phyloP scores from a whole-genome alignment of 371 early-diverging fungal genomes.

The Apophysomyces elegans region DNA sequence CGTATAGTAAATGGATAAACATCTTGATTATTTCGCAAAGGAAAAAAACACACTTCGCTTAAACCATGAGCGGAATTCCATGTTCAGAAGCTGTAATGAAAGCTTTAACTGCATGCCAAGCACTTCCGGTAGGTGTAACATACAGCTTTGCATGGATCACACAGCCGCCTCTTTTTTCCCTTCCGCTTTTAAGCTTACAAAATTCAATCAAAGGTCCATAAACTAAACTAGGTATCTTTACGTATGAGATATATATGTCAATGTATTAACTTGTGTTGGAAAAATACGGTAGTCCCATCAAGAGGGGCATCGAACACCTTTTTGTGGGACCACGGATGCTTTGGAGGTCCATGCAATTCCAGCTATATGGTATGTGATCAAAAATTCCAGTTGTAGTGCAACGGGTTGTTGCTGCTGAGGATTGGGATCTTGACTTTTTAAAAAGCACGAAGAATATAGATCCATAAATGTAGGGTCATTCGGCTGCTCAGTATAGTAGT shows the following conservation, averaged over 20 bases:
- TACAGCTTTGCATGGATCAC: background rate
- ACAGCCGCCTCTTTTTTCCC: background rate
- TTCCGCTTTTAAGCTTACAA: background rate
- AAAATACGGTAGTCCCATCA: background rate
- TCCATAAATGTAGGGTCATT: constrained; percentile 8
- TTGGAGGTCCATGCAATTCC: constrained; percentile 14
- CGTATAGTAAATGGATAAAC: too few relatives aligned
- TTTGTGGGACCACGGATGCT: constrained; percentile 11
- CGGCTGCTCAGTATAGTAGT: constrained; percentile 11
- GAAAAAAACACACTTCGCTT: too few relatives aligned
- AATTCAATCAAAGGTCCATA: background rate
- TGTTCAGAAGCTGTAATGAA: too few relatives aligned
- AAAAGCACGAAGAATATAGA: constrained; percentile 8
- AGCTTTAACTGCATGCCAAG: too few relatives aligned
- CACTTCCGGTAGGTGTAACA: background rate
- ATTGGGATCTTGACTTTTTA: constrained; percentile 6
- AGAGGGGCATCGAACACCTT: constrained; percentile 15
- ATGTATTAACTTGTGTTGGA: constrained; percentile 1
- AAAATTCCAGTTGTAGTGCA: constrained; percentile 2
- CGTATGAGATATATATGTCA: background rate
- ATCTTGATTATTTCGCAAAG: too few relatives aligned
- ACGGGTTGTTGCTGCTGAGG: background rate
- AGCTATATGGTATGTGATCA: constrained; percentile 17
- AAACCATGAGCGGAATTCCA: too few relatives aligned
- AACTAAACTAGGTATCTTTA: background rate